These are phyloP conservation scores for Metschnikowia reukaufii DNA, from an alignment of 805 yeast species.

Conservation along the genomic window DNA sequence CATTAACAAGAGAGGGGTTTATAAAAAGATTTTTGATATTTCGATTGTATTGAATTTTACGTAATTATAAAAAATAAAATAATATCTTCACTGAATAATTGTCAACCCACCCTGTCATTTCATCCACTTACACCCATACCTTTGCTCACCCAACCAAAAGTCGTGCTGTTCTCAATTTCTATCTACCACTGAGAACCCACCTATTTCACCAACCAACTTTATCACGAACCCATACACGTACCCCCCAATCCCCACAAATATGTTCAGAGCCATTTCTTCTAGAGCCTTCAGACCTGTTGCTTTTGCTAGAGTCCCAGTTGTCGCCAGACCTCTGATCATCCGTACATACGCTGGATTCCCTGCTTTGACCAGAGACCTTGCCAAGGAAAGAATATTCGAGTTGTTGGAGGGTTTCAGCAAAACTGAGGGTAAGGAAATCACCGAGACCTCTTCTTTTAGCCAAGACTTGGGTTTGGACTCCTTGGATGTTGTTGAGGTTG, in stretches of 20 bases:
- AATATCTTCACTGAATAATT: too few species aligned
- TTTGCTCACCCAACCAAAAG: not conserved
- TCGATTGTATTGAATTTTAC: too few species aligned
- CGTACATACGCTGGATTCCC: constrained; percentile 58
- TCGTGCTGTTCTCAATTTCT: constrained; percentile 6
- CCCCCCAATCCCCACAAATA: constrained; percentile 10
- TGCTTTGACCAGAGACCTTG: constrained; percentile 59
- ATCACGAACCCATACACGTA: not conserved
- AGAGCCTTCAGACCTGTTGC: constrained; percentile 22
- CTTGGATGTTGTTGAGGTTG: constrained; percentile 47
- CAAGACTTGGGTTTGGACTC: constrained; percentile 49
- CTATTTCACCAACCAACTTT: not conserved
- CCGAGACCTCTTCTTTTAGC: constrained; percentile 35
- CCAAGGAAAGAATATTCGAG: constrained; percentile 61
- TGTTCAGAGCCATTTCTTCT: constrained; percentile 34
- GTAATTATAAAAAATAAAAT: too few species aligned
- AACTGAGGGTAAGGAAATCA: constrained; percentile 42
- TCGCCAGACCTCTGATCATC: constrained; percentile 18
- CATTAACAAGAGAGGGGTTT: too few species aligned
- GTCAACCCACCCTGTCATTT: too few species aligned
- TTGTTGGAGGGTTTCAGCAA: constrained; percentile 65
- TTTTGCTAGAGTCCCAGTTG: constrained; percentile 18
- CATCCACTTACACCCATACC: too few species aligned
- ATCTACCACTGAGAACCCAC: constrained; percentile 6
- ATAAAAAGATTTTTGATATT: too few species aligned